Evolutionary conservation across 441 rosid species (phyloP).

Genomic region (Erodium chrysanthum): DNA sequence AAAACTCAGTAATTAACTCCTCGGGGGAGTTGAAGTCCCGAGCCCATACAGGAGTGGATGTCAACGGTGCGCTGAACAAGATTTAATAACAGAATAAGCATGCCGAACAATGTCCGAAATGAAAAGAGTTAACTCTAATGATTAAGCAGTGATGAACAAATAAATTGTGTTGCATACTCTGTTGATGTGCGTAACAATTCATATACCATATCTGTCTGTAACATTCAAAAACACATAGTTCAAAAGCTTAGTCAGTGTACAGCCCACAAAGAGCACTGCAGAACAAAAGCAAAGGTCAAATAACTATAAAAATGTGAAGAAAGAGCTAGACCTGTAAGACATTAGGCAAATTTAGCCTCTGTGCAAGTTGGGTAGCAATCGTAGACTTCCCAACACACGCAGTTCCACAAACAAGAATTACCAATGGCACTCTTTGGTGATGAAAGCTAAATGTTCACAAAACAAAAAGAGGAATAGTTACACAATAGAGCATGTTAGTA

Average conservation of each 20-base stretch:
- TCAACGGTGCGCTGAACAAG: slow-evolving; percentile 66
- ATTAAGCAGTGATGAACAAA: slow-evolving; percentile 2
- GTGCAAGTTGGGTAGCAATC: slow-evolving; percentile 95
- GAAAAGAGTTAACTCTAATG: background rate
- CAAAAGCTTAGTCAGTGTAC: slow-evolving; percentile 17
- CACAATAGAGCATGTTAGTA: slow-evolving; percentile 9
- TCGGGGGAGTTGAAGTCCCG: slow-evolving; percentile 71
- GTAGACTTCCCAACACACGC: slow-evolving; percentile 98
- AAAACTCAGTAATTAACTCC: slow-evolving; percentile 83
- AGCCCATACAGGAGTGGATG: slow-evolving; percentile 92
- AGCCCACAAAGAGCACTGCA: slow-evolving; percentile 6
- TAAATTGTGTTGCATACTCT: slow-evolving; percentile 47
- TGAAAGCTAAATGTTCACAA: slow-evolving; percentile 56
- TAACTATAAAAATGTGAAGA: slow-evolving; percentile 1
- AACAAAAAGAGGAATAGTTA: background rate
- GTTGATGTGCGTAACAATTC: slow-evolving; percentile 90
- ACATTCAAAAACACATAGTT: slow-evolving; percentile 16
- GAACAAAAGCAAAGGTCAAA: background rate
- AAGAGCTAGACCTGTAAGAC: slow-evolving; percentile 63
- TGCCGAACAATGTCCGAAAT: background rate
- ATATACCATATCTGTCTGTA: slow-evolving; percentile 96
- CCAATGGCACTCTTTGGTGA: slow-evolving; percentile 93
- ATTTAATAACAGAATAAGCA: slow-evolving; percentile 5
- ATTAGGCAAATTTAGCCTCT: slow-evolving; percentile 91
- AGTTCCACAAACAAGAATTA: slow-evolving; percentile 97